Base-by-base conservation (phyloP, 1,139 yeast species). In the Schwanniomyces etchellsii region DNA sequence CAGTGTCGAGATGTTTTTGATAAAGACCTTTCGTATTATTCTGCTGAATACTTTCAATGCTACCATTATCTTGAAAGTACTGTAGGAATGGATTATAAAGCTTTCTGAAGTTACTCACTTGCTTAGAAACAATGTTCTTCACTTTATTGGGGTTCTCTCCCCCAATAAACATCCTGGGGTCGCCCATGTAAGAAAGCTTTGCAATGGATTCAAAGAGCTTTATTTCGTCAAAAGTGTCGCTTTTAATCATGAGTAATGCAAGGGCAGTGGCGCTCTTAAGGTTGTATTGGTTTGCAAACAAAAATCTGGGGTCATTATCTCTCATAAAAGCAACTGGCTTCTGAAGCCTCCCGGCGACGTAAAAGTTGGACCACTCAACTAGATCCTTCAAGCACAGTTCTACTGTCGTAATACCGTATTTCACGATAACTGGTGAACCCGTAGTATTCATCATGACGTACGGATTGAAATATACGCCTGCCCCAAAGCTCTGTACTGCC, bases 401-500 rank as follows among this genome's bases (percentile, higher is more conserved):
- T 37, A 74, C 64, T 3, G 85, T 76, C 1, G 86, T 80, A 10
- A 88, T 80, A 4, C 99, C 99, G 51, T 91, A 91, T 50, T 91
- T 91, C 29, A 91, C 75, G 42, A 75, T 61, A 11, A 14, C 29
- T 27, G 14, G 50, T 40, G 14, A 16, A 15, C 14, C 27, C 26
- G 7, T 20, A 4, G 16, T 78, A 30, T 71, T 67, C 36, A 89
- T 65, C 27, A 71, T 68, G 3, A 84, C 85, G 55, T 74, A 91
- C 3, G 99, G 97, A 50, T 91, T 93, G 62, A 86, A 93, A 53
- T 89, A 93, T 4, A 91, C 81, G 3, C 96, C 96, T 0, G 93
- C 91, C 1, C 96, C 96, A n/a, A 75, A 45, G 27, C 73, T 72
- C 47, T 83, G 91, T 13, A 85, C 67, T 28, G 50, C 52, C 7